Base-by-base conservation (phyloP, 2,329 filamentous ascomycete species). In the Blumeriella jaapii region DNA sequence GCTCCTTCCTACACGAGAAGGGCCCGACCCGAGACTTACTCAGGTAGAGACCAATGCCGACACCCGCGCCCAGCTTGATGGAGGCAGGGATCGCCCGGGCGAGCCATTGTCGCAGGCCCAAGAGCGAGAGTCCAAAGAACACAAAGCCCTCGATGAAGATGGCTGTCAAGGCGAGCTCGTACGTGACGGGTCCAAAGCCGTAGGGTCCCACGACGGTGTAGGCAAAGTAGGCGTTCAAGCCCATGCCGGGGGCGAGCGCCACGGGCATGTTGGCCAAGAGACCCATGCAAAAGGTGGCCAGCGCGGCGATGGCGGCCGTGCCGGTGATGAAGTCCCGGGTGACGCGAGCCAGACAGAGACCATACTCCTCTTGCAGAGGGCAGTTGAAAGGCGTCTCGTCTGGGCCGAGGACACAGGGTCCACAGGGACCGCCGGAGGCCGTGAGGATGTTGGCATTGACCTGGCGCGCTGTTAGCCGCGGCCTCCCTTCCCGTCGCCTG, bases 101-200 rank as follows among this genome's bases (percentile, higher is more conserved):
- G 19, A 93, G 72, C 84, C 84, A 93, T 56, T 93, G 85, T 10
- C 85, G 78, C 62, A 93, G 69, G 24, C 85, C 85, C 32, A 87
- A 65, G 20, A 93, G 55, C 1, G 84, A 84, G 26, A 93, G 68
- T 1, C 64, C 81, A 31, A 93, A 73, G 60, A 93, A 93, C 41
- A 93, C 77, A 57, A 82, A 82, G 19, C 85, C 85, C 58, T 93
- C 85, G 9, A 91, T 78, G 54, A 93, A 93, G 47, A 91, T 85
- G 37, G 85, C 84, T 3, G 84, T 91, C 24, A 93, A 61, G 22
- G 85, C 85, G 28, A 87, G 69, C 34, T 70, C 58, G 54, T 83
- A 93, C 1, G 82, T 75, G 6, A 93, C 77, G 19, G 69, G 66
- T 2, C 83, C 83, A 14, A 65, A 69, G 25, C 84, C 85, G 54